Conservation (phyloP, 257 asterid species). For the Lycium barbarum region DNA sequence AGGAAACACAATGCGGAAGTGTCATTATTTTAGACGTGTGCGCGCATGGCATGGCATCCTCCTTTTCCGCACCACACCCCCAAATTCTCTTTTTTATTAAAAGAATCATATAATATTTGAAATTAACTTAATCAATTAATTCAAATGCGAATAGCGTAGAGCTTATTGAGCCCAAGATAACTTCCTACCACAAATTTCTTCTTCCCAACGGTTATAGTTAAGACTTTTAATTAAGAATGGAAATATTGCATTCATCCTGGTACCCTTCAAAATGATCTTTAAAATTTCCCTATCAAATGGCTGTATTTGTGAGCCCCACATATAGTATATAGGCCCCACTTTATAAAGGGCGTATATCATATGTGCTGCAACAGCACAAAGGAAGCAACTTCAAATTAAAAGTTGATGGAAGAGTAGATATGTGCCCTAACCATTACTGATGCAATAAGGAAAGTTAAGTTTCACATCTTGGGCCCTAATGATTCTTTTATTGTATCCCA, state of each 20-base stretch:
- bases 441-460: conserved; percentile 30
- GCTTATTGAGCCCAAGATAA: neutral
- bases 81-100: neutral
- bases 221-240: neutral
- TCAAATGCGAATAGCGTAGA: neutral
- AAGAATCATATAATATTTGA: neutral
- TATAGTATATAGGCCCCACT: neutral
- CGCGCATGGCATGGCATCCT: neutral
- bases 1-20: conserved; percentile 25
- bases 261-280: neutral
- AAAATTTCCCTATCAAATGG: neutral
- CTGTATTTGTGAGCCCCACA: neutral
- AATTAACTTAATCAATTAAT: neutral
- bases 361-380: conserved; percentile 26
- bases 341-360: neutral
- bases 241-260: neutral
- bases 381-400: conserved; percentile 28
- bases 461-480: conserved; percentile 33
- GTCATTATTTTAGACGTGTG: conserved; percentile 21
- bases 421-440: conserved; percentile 34
- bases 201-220: neutral
- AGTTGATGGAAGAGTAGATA: conserved; percentile 25
- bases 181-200: neutral
- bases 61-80: neutral
- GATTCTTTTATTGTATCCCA: conserved; percentile 32